A percentile compares a stretch with the other conserved stretches of the same genome.
Conservation (phyloP, 2,329 filamentous ascomycete genomes). For the Ascochyta viciae-villosae region DNA sequence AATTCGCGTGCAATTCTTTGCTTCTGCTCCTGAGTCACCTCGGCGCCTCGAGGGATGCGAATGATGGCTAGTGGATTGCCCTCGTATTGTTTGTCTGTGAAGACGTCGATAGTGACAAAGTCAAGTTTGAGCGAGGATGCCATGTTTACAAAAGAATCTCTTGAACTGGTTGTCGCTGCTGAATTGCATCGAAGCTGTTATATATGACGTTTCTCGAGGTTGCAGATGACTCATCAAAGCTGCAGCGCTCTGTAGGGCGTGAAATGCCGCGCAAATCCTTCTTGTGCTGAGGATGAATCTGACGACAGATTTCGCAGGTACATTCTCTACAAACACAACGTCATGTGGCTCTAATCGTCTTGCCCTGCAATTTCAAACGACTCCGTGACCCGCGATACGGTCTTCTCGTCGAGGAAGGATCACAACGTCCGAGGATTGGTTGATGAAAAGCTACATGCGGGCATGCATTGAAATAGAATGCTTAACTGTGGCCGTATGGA, state of each 20-base stretch:
- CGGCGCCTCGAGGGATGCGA: constrained; percentile 49
- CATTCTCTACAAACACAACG: background rate
- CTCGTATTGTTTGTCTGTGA: constrained; percentile 55
- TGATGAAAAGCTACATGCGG: background rate
- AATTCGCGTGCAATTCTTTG: constrained; percentile 64
- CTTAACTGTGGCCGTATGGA: background rate
- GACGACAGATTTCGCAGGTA: background rate
- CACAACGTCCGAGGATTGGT: background rate
- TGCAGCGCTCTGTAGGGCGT: constrained; percentile 8
- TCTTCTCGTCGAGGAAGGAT: background rate
- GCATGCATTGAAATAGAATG: background rate
- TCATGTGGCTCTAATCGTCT: background rate
- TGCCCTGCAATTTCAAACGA: background rate
- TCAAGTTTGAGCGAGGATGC: constrained; percentile 31
- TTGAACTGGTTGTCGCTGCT: background rate
- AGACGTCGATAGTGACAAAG: constrained; percentile 56
- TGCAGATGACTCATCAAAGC: constrained; percentile 15
- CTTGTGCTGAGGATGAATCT: background rate
- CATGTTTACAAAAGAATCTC: constrained; percentile 14
- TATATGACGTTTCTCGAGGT: background rate
- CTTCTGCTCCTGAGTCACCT: constrained; percentile 57
- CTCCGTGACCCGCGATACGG: background rate
- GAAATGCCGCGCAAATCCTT: background rate
- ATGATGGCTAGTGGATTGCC: constrained; percentile 67
- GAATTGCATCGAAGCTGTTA: background rate